phyloP scores from a whole-genome alignment of 495 filamentous ascomycete species.

The Talaromyces thailandensis region DNA sequence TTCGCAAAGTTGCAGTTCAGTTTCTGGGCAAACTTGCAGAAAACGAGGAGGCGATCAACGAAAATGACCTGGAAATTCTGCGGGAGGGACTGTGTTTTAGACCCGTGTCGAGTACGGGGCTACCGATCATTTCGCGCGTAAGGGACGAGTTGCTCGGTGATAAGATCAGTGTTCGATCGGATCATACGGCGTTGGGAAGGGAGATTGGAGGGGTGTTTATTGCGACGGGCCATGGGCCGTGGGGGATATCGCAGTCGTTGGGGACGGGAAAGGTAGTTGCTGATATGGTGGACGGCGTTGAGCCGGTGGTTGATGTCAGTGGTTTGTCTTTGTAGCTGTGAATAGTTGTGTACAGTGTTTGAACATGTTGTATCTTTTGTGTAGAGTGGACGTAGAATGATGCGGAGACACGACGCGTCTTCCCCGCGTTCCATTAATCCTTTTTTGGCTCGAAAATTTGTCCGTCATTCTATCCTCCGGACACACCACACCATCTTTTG shows the following conservation, averaged over 20 bases:
- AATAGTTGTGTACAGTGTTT: not conserved
- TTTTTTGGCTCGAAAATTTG: not conserved
- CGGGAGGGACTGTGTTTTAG: constrained; percentile 64
- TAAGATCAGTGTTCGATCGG: constrained; percentile 6
- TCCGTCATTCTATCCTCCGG: not conserved
- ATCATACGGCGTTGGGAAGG: constrained; percentile 5
- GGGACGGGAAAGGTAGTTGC: constrained; percentile 61
- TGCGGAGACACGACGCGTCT: constrained; percentile 1
- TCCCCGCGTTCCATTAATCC: constrained; percentile 1
- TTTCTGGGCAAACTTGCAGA: constrained; percentile 39
- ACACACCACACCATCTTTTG: too few relatives aligned
- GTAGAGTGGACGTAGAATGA: not conserved
- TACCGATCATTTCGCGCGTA: constrained; percentile 51
- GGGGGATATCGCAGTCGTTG: constrained; percentile 55
- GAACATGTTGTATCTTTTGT: not conserved
- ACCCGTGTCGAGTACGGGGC: constrained; percentile 53
- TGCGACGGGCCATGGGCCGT: constrained; percentile 65
- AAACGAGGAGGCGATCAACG: constrained; percentile 12
- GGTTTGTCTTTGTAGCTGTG: constrained; percentile 23
- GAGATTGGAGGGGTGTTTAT: constrained; percentile 55
- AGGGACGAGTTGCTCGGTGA: constrained; percentile 44
- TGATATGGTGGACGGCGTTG: constrained; percentile 48
- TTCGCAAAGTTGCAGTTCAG: constrained; percentile 45
- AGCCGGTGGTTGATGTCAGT: constrained; percentile 41
- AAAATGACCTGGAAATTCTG: constrained; percentile 51